Evolutionary conservation across 331 rosid species (phyloP).

Genomic region (Quercus tomentella): DNA sequence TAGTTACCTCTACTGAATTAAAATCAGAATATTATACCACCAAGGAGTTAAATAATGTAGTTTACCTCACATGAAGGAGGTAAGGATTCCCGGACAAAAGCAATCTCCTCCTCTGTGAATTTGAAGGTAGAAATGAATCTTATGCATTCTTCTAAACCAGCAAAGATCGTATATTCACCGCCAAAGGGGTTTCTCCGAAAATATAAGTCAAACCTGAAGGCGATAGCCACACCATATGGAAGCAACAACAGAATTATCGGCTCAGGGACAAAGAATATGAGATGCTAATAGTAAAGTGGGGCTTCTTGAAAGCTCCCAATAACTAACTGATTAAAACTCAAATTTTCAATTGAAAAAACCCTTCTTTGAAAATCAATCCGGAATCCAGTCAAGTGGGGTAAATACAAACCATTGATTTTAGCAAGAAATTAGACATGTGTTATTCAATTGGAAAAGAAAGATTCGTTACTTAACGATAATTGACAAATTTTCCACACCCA

Average conservation of each 20-base stretch:
- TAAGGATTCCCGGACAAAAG: constrained; percentile 48
- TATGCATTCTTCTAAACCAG: constrained; percentile 90
- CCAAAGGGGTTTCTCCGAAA: constrained; percentile 93
- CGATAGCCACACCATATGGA: neutral
- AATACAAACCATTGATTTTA: neutral
- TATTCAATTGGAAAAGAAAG: neutral
- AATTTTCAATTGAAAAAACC: neutral
- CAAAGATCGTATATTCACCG: constrained; percentile 87
- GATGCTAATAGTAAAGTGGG: neutral
- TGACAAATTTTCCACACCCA: neutral
- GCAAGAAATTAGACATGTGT: neutral
- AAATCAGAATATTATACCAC: constrained; percentile 1
- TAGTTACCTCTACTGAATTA: neutral
- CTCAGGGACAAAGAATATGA: neutral
- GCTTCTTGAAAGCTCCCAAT: neutral
- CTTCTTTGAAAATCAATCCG: neutral
- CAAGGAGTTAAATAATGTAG: neutral
- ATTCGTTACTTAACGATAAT: neutral
- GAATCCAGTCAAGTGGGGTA: neutral
- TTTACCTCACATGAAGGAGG: constrained; percentile 80
- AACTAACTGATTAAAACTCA: neutral
- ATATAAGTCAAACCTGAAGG: constrained; percentile 78
- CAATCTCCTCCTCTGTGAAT: constrained; percentile 61
- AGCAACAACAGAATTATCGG: neutral
- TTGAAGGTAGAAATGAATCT: constrained; percentile 72